Evolutionary conservation across 2,329 filamentous ascomycete genomes (phyloP), one percentile per base, ranked within the genome.

Genomic region (Aspergillus sp.): DNA sequence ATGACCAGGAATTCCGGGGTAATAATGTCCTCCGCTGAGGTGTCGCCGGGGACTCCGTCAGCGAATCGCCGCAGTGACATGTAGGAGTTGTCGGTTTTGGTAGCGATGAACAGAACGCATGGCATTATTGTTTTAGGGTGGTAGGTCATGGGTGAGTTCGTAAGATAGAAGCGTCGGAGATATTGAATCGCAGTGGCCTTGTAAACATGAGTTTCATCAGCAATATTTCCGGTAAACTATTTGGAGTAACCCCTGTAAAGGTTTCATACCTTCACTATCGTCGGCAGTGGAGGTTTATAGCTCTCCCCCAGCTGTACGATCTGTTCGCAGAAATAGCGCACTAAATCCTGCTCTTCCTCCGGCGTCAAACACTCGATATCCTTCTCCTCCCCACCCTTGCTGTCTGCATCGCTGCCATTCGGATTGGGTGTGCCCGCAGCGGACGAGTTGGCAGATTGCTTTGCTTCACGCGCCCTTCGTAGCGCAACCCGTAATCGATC

Each of bases 101-200:
- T 92, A 9, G 92, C 92, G 63, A 99, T 90, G 80, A 96, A 98
- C 55, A 99, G 84, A 37, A 90, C 91, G 31, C 92, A 95, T 70
- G 93, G 91, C 72, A 96, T 87, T 64, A 98, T 90, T 62, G 91
- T 88, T 61, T 90, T 90, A 0, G 93, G 93, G 61, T 93, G 90
- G 72, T 99, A 98, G 31, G 93, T 96, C 90, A 98, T 96, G 69
- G 93, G 86, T 41, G 90, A 96, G 77, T 98, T 96, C 69, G 90
- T 93, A 39, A 96, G 84, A 79, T 98, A 99, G 82, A 99, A 98
- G 57, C 95, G 90, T 56, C 91, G 90, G 59, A 99, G 84, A 73
- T 96, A 97, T 70, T 96, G 87, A 60, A 93, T 90, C 3, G 91
- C 91, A 6, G 93, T 96, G 24, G 89, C 87, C 82, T 86, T 52